These are phyloP conservation scores for Talaromyces nanjingensis DNA, from an alignment of 495 filamentous ascomycete species.

Conservation along the genomic window DNA sequence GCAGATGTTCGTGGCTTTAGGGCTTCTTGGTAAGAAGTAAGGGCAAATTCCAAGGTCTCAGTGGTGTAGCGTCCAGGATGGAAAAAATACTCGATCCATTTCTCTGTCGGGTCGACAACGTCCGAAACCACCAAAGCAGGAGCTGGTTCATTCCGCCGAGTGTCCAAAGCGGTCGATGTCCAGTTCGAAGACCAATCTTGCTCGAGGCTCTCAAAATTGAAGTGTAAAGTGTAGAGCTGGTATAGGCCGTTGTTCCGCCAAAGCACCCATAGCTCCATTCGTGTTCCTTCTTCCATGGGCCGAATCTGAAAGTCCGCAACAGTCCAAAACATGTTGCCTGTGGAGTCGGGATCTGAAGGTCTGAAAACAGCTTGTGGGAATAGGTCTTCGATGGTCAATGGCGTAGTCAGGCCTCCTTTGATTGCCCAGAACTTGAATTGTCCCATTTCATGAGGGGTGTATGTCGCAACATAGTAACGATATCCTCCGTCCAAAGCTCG, in stretches of 20 bases:
- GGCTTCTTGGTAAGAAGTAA: constrained; percentile 65
- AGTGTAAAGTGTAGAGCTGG: constrained; percentile 60
- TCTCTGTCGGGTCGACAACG: constrained; percentile 47
- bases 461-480: constrained; percentile 70
- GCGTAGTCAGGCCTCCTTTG: constrained; percentile 52
- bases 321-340: constrained; percentile 76
- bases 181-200: constrained; percentile 63
- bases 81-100: constrained; percentile 59
- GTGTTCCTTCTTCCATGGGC: constrained; percentile 39
- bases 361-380: constrained; percentile 54
- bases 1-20: constrained; percentile 32
- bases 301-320: constrained; percentile 75
- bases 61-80: constrained; percentile 70
- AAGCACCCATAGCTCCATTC: constrained; percentile 71
- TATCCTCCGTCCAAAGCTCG: constrained; percentile 48
- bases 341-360: constrained; percentile 60
- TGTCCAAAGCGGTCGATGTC: constrained; percentile 63
- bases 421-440: constrained; percentile 96
- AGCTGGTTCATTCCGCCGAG: constrained; percentile 42
- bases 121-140: constrained; percentile 53
- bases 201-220: constrained; percentile 43
- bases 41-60: constrained; percentile 73
- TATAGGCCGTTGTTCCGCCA: constrained; percentile 81
- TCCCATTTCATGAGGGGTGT: constrained; percentile 76
- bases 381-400: constrained; percentile 61